Base-by-base conservation (phyloP, 768 basidiomycete genomes). In the Paxillus ammoniavirescens region DNA sequence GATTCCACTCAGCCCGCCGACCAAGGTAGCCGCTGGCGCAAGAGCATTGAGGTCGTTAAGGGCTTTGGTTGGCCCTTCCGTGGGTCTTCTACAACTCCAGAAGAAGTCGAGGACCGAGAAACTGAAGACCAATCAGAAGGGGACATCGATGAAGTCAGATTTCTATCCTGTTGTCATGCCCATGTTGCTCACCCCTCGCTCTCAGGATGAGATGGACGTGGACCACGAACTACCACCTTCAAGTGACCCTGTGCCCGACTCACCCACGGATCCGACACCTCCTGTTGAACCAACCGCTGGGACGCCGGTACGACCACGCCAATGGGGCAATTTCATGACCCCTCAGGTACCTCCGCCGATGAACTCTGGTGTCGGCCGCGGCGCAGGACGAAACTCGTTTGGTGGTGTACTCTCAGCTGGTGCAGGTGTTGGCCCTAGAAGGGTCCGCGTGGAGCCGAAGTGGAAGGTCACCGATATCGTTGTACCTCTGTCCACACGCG, bases 391-490 rank as follows among this genome's bases (percentile, higher is more conserved):
- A 54, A 69, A 75, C 53, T 83, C 82, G 0, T 65, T 81, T 21
- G 81, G 77, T 10, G 75, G 74, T 0, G 41, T 14, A 18, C 43
- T 50, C 14, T 21, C 46, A 15, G 26, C 30, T 6, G 17, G 47
- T 50, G 49, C 28, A 42, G 18, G 37, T 13, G 72, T 72, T 1
- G 79, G 77, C 36, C 73, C 82, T 1, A 74, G 75, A 35, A 72
- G 82, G 12, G 73, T 83, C 8, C 64, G 78, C 9, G 61, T 81
- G 2, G 76, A 80, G 30, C 73, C 77, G 40, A 74, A 79, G 13
- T 85, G 82, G 86, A 77, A 72, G 49, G 79, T 84, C 9, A 73
- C 69, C 42, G 84, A 84, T 50, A 75, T 85, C 36, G 73, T 82
- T 13, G 71, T 83, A 3, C 78, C 80, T 1, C 44, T 55, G 33